phyloP scores from a whole-genome alignment of 2,329 filamentous ascomycete species.

The Balansia obtecta region DNA sequence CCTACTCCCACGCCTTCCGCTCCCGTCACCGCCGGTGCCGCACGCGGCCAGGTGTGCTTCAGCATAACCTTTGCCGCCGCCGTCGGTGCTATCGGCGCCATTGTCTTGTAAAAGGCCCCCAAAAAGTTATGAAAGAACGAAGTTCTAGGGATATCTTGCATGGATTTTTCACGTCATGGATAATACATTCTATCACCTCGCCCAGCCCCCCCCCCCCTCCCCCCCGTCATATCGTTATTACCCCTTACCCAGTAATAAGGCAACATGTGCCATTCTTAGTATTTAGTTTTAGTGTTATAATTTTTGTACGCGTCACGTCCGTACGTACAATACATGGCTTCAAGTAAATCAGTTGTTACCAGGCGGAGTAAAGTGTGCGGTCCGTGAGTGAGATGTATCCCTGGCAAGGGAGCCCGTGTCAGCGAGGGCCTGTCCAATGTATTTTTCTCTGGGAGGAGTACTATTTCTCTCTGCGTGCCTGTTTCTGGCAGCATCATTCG shows the following conservation, averaged over 20 bases:
- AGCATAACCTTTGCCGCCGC: conserved; percentile 1
- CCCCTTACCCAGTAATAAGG: background rate
- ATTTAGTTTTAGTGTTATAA: background rate
- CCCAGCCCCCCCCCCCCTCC: no score
- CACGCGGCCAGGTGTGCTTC: background rate
- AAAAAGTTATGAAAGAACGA: background rate
- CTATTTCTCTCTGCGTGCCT: no score
- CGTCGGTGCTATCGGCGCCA: background rate
- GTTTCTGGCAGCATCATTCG: no score
- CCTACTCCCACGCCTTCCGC: background rate
- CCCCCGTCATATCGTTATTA: background rate
- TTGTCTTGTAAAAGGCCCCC: background rate
- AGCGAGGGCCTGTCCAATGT: no score
- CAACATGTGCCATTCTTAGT: background rate
- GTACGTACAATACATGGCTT: background rate
- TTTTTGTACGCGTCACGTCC: background rate
- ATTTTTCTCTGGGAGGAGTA: no score
- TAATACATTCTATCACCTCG: background rate
- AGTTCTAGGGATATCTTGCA: background rate
- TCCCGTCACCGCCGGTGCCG: conserved; percentile 1
- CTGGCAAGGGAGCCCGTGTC: no score
- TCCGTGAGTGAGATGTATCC: no score
- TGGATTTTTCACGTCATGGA: background rate
- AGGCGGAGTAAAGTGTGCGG: no score
- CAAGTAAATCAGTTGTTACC: no score